Base-by-base conservation (phyloP, 257 asterid species). In the Nicotiana paniculata region DNA sequence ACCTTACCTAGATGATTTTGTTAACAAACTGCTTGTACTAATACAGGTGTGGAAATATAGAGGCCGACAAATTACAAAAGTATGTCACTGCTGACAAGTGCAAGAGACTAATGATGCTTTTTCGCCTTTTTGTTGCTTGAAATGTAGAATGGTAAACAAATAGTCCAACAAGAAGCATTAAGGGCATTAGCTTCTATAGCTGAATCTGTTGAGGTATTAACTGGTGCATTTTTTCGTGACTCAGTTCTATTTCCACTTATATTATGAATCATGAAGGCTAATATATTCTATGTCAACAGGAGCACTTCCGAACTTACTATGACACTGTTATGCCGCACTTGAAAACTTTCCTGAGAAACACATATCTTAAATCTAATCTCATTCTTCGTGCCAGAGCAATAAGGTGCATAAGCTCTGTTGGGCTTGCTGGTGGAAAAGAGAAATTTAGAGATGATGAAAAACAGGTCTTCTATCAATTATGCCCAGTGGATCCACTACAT, bases 391-490 rank as follows among this genome's bases (percentile, higher is more conserved):
- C 88, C 9, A 6, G 46, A 39, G 46, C 46, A 39, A 39, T 39
- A 39, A 39, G 6, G 9, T 39, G 46, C 46, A 94, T 94, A 57
- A 94, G 98, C 86, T 89, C 92, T 87, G 97, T 94, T 77, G 97
- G 98, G 78, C 92, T 92, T 96, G 97, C 97, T 72, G 98, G 92
- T 87, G 98, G 97, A 83, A 94, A 91, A 86, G 95, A 94, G 39
- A 91, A 89, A 83, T 92, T 94, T 81, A 91, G 91, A 87, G 96
- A 91, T 64, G 98, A 94, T 48, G 97, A 97, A 48, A 94, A 92
- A 90, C 95, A 92, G 96, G 98, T 91, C 13, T 51, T 51, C 55
- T 51, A 51, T 12, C 55, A 51, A 51, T 51, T 51, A 51, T 51
- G 55, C 17, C 15, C 4, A 8, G 54, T 48, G 54, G 54, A 48